Evolutionary conservation across 2,329 filamentous ascomycete genomes (phyloP).

Genomic region (Hypoxylon sp.): DNA sequence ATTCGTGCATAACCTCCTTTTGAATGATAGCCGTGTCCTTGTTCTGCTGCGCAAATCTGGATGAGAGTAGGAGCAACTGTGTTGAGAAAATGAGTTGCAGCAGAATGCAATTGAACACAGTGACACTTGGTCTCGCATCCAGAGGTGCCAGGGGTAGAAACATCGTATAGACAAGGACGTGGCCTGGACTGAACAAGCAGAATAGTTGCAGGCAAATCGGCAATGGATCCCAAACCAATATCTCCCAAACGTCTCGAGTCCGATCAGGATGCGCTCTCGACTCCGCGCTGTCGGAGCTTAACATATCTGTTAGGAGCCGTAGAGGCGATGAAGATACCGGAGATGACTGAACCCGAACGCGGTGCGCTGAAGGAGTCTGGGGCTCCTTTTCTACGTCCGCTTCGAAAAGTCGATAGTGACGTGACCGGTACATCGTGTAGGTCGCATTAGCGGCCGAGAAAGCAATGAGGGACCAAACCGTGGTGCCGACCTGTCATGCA

Average conservation of each 20-base stretch:
- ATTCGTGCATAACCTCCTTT: slow-evolving; percentile 93
- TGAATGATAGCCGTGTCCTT: slow-evolving; percentile 90
- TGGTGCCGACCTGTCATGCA: slow-evolving; percentile 71
- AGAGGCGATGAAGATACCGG: slow-evolving; percentile 84
- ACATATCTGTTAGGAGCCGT: slow-evolving; percentile 77
- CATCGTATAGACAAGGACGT: slow-evolving; percentile 91
- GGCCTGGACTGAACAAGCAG: slow-evolving; percentile 92
- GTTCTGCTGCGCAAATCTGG: slow-evolving; percentile 83
- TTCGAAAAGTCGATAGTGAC: slow-evolving; percentile 93
- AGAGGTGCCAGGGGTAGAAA: slow-evolving; percentile 83
- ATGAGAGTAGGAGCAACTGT: slow-evolving; percentile 81
- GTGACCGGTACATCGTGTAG: slow-evolving; percentile 85
- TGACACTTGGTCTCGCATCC: slow-evolving; percentile 87
- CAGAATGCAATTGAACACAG: slow-evolving; percentile 85
- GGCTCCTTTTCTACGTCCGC: slow-evolving; percentile 82
- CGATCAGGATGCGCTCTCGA: slow-evolving; percentile 87
- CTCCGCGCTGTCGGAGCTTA: slow-evolving; percentile 80
- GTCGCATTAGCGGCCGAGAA: slow-evolving; percentile 82
- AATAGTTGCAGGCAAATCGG: slow-evolving; percentile 86
- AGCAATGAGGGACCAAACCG: slow-evolving; percentile 78
- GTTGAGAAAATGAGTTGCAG: slow-evolving; percentile 81
- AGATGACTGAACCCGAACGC: slow-evolving; percentile 89
- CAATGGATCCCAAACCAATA: slow-evolving; percentile 93
- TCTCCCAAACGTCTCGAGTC: slow-evolving; percentile 91
- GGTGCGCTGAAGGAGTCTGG: slow-evolving; percentile 86